These are phyloP conservation scores for Epichloe typhina DNA, from an alignment of 2,329 filamentous ascomycete genomes.

Conservation along the genomic window DNA sequence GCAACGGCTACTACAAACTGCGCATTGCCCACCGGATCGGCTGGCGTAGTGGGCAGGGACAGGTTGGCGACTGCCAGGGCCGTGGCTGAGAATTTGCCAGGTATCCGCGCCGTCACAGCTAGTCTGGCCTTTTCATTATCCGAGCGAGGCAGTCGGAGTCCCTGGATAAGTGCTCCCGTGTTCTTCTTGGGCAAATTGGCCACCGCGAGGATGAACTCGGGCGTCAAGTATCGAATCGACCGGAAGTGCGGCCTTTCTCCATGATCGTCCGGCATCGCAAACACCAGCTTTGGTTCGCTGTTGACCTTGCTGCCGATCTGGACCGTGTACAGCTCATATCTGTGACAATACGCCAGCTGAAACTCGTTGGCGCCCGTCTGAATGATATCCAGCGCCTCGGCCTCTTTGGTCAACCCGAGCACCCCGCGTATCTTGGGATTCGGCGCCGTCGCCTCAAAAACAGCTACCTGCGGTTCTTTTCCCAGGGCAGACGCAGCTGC, in stretches of 20 bases:
- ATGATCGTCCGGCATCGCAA: constrained; percentile 38
- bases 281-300: constrained; percentile 40
- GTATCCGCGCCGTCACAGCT: constrained; percentile 42
- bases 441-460: constrained; percentile 53
- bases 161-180: constrained; percentile 40
- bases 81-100: constrained; percentile 57
- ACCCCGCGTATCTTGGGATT: constrained; percentile 33
- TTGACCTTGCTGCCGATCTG: constrained; percentile 37
- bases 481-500: constrained; percentile 69
- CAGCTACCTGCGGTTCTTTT: constrained; percentile 60
- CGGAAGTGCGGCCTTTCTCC: constrained; percentile 38
- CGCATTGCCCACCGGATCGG: constrained; percentile 43
- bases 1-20: constrained; percentile 75
- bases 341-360: constrained; percentile 66
- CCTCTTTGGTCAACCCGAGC: constrained; percentile 40
- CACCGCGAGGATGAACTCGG: constrained; percentile 43
- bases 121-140: constrained; percentile 31
- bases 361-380: constrained; percentile 50
- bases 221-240: constrained; percentile 44
- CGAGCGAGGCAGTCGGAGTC: constrained; percentile 36
- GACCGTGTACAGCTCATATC: constrained; percentile 59
- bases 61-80: constrained; percentile 67
- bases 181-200: constrained; percentile 46
- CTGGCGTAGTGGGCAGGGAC: constrained; percentile 36
- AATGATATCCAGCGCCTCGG: constrained; percentile 55